Evolutionary conservation across 2,329 filamentous ascomycete genomes (phyloP), one percentile per base, ranked within the genome.

Genomic region (Incumbomyces lentus): DNA sequence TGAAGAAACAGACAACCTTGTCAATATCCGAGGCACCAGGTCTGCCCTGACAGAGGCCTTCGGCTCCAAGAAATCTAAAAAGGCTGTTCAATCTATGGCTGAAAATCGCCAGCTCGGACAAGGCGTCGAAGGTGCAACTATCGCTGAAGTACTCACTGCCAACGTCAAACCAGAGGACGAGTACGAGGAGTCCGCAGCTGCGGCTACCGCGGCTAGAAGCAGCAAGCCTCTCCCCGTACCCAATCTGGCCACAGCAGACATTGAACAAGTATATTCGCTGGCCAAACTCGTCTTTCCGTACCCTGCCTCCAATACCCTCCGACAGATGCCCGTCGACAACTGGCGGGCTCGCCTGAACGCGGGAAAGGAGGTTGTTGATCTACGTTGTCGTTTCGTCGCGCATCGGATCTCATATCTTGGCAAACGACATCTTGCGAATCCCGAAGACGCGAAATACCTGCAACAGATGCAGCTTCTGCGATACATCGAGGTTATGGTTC

Each of bases 61-160:
- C 54, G 70, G 70, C 47, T 72, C 69, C 34, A 72, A 72, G 57
- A 68, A 71, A 57, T 67, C 70, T 22, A 66, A 67, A 53, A 72
- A 72, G 58, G 66, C 66, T 6, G 67, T 69, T 3, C 67, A 69
- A 51, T 66, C 67, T 34, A 58, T 68, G 52, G 67, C 68, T 39
- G 68, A 71, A 55, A 73, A 73, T 46, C 66, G 68, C 16, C 66
- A 70, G 45, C 61, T 70, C 14, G 65, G 67, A 42, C 66, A 61
- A 40, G 61, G 64, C 3, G 51, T 41, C 13, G 44, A 58, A 14
- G 59, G 64, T 47, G 59, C 60, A 33, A 62, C 67, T 31, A 61
- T 66, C 41, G 67, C 68, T 49, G 60, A 65, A 30, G 68, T 68
- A 18, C 62, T 71, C 36, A 60, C 70, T 32, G 62, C 64, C 10